Base-by-base conservation (phyloP, 2,329 filamentous ascomycete genomes). In the Sclerotinia sclerotiorum region DNA sequence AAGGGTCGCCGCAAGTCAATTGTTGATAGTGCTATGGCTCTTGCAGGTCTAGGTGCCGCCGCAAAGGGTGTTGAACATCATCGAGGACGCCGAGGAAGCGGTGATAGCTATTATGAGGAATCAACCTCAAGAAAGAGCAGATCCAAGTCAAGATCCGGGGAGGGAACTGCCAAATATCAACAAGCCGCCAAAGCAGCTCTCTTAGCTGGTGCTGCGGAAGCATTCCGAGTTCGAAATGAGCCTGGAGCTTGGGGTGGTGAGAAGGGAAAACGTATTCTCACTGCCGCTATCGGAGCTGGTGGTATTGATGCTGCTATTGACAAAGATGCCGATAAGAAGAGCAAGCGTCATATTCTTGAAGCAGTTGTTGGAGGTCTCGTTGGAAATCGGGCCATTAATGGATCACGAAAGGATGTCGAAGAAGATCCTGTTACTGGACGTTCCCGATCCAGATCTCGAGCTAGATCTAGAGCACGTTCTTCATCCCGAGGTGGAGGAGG, bases 101-200 rank as follows among this genome's bases (percentile, higher is more conserved):
- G 77, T 73, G 76, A 77, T 42, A 79, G 78, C 69, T 76, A 79
- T 65, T 78, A 77, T 72, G 82, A 81, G 64, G 80, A 82, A 64
- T 85, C 83, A 63, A 82, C 81, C 49, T 82, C 81, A 39, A 84
- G 85, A 71, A 86, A 85, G 44, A 81, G 83, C 67, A 83, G 84
- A 55, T 81, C 84, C 68, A 82, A 82, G 70, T 78, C 78, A 49
- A 82, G 82, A 71, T 83, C 82, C 68, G 83, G 82, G 52, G 81
- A 79, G 77, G 82, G 78, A 79, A 79, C 82, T 48, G 84, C 82
- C 74, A 91, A 91, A 74, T 86, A 92, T 58, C 88, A 93, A 73
- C 93, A 97, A 80, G 93, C 93, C 46, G 92, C 94, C 78, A 94
- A 95, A 82, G 94, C 94, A 46, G 95, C 94, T 27, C 84, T 97